Percentiles rank a stretch among this genome's conserved stretches.
These are phyloP conservation scores for Fusarium sp. DNA, from an alignment of 2,329 filamentous ascomycete genomes.

Conservation along the genomic window DNA sequence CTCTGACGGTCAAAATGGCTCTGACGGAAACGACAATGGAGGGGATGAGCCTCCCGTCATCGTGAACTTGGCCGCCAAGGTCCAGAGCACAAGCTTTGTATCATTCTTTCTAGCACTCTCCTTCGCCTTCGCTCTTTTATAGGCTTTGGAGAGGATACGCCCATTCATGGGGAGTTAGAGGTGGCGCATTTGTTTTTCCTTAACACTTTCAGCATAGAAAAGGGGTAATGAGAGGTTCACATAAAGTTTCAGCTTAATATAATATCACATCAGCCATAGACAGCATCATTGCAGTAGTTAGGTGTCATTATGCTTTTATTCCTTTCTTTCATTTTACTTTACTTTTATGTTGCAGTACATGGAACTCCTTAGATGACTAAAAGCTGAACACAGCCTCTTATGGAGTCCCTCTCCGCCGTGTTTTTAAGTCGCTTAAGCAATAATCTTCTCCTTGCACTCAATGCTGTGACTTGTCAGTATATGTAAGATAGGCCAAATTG, in stretches of 20 bases:
- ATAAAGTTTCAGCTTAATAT: slow-evolving; percentile 17
- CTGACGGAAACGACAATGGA: neutral
- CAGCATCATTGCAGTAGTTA: neutral
- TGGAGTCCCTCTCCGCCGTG: neutral
- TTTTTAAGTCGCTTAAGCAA: slow-evolving; percentile 13
- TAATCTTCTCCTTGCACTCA: slow-evolving; percentile 33
- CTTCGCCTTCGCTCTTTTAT: slow-evolving; percentile 18
- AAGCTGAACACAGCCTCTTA: neutral
- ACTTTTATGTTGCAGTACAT: slow-evolving; percentile 7
- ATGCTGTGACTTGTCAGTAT: slow-evolving; percentile 12
- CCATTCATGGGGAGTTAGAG: neutral
- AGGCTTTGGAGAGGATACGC: neutral
- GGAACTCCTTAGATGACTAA: neutral
- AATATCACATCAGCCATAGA: slow-evolving; percentile 20
- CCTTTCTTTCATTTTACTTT: slow-evolving; percentile 15
- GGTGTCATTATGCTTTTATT: neutral
- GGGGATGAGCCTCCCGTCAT: slow-evolving; percentile 8
- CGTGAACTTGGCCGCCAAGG: slow-evolving; percentile 23
- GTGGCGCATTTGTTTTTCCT: slow-evolving; percentile 1
- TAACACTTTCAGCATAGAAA: slow-evolving; percentile 19
- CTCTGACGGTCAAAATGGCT: slow-evolving; percentile 8
- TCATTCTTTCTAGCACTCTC: neutral
- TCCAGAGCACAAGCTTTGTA: neutral
- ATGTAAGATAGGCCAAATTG: neutral
- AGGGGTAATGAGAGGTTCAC: slow-evolving; percentile 11